A percentile compares a stretch with the other conserved stretches of the same genome.
Evolutionary conservation across 1,284 basidiomycete species (phyloP).

Genomic region (Schizophyllum commune): DNA sequence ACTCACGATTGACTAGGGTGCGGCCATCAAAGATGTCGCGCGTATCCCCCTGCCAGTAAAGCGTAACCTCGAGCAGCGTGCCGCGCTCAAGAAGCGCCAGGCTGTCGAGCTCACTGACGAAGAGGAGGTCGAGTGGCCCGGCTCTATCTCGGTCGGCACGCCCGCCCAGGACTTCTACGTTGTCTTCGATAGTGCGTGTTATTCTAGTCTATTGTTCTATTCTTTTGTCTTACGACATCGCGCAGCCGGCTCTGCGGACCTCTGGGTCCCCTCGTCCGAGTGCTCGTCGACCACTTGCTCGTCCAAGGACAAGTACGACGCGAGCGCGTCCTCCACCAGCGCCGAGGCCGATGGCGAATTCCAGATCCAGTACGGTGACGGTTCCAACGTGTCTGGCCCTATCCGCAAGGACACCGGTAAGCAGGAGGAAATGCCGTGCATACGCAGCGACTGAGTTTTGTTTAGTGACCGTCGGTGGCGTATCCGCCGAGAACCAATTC

Average conservation of each 20-base stretch:
- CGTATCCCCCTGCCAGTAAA: constrained; percentile 10
- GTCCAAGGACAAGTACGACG: constrained; percentile 21
- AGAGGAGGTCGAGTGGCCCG: constrained; percentile 18
- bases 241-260: constrained; percentile 17
- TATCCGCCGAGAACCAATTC: constrained; percentile 19
- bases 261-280: constrained; percentile 18
- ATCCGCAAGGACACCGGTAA: constrained; percentile 39
- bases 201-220: constrained; percentile 8
- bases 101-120: constrained; percentile 16
- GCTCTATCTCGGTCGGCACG: constrained; percentile 23
- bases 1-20: constrained; percentile 10
- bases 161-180: constrained; percentile 21
- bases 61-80: constrained; percentile 8
- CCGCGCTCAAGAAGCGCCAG: constrained; percentile 12
- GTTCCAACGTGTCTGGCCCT: constrained; percentile 40
- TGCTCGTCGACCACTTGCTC: constrained; percentile 24
- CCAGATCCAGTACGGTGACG: constrained; percentile 45
- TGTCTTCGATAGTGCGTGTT: constrained; percentile 27
- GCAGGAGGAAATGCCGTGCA: not conserved
- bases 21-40: constrained; percentile 11
- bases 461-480: constrained; percentile 24
- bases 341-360: constrained; percentile 27
- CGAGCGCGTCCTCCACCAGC: constrained; percentile 28
- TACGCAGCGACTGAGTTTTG: not conserved
- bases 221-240: not conserved